Evolutionary conservation across 2,329 filamentous ascomycete genomes (phyloP).

Genomic region (Ambrosiella cleistominuta): DNA sequence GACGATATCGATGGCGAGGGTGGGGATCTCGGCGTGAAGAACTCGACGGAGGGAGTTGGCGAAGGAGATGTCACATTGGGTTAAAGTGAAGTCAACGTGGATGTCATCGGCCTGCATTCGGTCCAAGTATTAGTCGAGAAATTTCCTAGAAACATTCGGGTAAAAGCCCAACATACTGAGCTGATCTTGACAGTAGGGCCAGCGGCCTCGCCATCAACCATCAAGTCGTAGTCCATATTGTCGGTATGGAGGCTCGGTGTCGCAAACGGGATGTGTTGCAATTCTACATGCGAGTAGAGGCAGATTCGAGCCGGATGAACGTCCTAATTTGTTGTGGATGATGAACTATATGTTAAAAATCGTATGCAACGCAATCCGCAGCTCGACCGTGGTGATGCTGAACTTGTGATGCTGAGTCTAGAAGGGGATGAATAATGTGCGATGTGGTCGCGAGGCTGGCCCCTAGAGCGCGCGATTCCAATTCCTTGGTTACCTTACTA

Average conservation of each 20-base stretch:
- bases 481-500: neutral
- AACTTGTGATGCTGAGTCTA: no score
- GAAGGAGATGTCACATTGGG: conserved; percentile 74
- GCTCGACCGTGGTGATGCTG: neutral
- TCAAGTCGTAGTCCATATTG: conserved; percentile 43
- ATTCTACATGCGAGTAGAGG: neutral
- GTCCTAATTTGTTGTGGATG: no score
- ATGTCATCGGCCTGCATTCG: conserved; percentile 53
- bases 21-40: conserved; percentile 87
- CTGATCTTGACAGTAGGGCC: conserved; percentile 43
- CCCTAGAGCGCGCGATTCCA: neutral
- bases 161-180: conserved; percentile 25
- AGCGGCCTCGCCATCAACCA: conserved; percentile 39
- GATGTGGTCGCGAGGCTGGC: conserved; percentile 1
- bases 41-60: conserved; percentile 83
- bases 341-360: neutral
- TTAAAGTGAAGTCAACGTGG: conserved; percentile 81
- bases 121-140: neutral
- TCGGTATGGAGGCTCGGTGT: neutral
- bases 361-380: neutral
- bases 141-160: neutral
- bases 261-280: neutral
- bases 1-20: conserved; percentile 84
- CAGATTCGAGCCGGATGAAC: no score
- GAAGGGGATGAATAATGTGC: no score